Evolutionary conservation across 1,284 basidiomycete genomes (phyloP).

Genomic region (Dichomitus squalens): DNA sequence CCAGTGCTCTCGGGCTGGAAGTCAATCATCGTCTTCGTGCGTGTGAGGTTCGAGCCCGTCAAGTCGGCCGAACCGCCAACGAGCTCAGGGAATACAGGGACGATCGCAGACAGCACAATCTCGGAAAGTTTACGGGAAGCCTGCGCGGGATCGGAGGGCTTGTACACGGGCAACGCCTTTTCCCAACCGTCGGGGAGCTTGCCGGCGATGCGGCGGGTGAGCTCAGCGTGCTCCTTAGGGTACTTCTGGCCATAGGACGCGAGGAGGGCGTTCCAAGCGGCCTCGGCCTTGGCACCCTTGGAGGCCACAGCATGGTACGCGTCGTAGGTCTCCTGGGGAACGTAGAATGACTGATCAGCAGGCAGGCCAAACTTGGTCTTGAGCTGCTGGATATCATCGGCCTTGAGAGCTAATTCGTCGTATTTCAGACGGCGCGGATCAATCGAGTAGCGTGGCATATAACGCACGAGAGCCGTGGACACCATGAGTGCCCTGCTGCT

Average conservation of each 20-base stretch:
- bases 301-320: slow-evolving; percentile 69
- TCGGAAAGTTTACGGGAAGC: slow-evolving; percentile 95
- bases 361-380: slow-evolving; percentile 89
- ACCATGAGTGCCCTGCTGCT: slow-evolving; percentile 89
- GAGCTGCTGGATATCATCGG: slow-evolving; percentile 85
- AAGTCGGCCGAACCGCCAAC: slow-evolving; percentile 92
- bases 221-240: slow-evolving; percentile 84
- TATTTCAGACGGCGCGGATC: not conserved
- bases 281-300: slow-evolving; percentile 76
- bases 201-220: slow-evolving; percentile 83
- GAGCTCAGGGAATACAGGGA: slow-evolving; percentile 80
- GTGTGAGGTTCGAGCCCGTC: slow-evolving; percentile 91
- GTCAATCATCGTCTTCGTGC: slow-evolving; percentile 81
- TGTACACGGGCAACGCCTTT: slow-evolving; percentile 83
- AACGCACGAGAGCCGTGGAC: slow-evolving; percentile 87
- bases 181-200: slow-evolving; percentile 89
- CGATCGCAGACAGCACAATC: slow-evolving; percentile 81
- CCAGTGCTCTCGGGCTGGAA: slow-evolving; percentile 91
- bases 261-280: slow-evolving; percentile 78
- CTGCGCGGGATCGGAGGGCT: slow-evolving; percentile 78
- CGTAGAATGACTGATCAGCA: slow-evolving; percentile 77
- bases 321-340: slow-evolving; percentile 78
- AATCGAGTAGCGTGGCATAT: not conserved
- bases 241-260: slow-evolving; percentile 77
- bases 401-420: slow-evolving; percentile 72